Evolutionary conservation across 768 basidiomycete species (phyloP), one percentile per base, ranked within the genome.

Genomic region (Suillus americanus): DNA sequence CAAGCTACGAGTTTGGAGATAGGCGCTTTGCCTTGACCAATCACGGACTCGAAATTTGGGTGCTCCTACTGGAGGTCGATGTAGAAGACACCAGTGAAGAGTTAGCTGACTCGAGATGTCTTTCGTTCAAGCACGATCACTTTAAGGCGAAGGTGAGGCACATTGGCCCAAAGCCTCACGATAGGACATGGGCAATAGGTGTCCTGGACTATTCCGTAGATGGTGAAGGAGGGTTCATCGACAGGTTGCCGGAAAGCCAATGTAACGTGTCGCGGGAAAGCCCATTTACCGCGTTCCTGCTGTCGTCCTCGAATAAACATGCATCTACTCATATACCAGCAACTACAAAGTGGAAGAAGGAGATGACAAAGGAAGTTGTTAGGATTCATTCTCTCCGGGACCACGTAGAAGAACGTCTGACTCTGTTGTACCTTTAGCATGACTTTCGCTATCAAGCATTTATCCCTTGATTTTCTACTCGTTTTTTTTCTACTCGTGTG

Each of bases 21-120:
- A 63, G 62, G 37, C 40, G 62, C 53, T 65, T 65, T 41, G 45
- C 54, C 5, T 45, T 65, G 64, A 65, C 64, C 40, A 65, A 65
- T 38, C 64, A 65, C n/a, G 64, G 64, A 40, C 62, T 65, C 4
- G 53, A 55, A 35, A 63, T 65, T 10, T 35, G 55, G 53, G 53
- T 65, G 18, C 33, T 40, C 33, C 30, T 33, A 28, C 23, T 62
- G 53, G 23, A 20, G 1, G 54, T 65, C n/a, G 45, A 38, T 28
- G 14, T 48, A 16, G 62, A 3, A 16, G 37, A 25, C 23, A 25
- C 33, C 23, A 23, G 20, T 7, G 43, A 37, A 20, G 25, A 46
- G 4, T 28, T 12, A 18, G 9, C 25, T 16, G 18, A 40, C 23
- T 59, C 38, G 25, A 57, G 56, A 57, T 40, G 18, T 18, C 8